Evolutionary conservation across 164 flowering plant genomes (phyloP), one percentile per base, ranked within the genome.

Genomic region (grape (Vitis vinifera)): DNA sequence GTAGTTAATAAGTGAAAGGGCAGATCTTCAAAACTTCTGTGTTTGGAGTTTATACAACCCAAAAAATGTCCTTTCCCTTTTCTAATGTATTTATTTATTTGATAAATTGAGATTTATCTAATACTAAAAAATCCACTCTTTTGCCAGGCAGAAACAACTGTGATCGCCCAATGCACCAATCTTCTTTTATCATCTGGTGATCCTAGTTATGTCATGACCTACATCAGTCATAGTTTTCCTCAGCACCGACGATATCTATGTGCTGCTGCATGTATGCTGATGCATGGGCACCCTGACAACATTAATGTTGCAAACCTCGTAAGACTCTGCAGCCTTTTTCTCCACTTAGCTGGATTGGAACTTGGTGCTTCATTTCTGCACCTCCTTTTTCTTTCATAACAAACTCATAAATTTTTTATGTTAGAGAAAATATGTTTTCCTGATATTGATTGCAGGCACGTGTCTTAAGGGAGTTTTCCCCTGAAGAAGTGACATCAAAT

Each of bases 251-350:
- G 87, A 52, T 91, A 91, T 80, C 80, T 95, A 50, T 91, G 98
- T 86, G 94, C 98, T 77, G 99, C 95, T 66, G 97, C 98, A 61
- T 93, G 98, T 97, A 87, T 90, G 75, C 88, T 95, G 68, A 93
- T 95, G 97, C 85, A 85, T 65, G 91, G 93, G 48, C 96, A 88
- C 69, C 91, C 97, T 58, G 99, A 95, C 77, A 91, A 75, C 80
- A 93, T 95, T 56, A 95, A 93, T 72, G 83, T 88, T 76, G 84
- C 81, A 62, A 91, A 89, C 74, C 89, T 95, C 78, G 99, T 95
- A 86, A 51, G 79, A 23, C 11, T 66, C 31, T 10, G 23, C 47
- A 49, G 9, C 71, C 55, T 73, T 47, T 75, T 71, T 55, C 27
- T 48, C 27, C 52, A 4, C 12, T 63, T 44, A 11, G 10, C 27